phyloP scores from a whole-genome alignment of 108 stramenopile genomes.

The Discostella stelligeroides region DNA sequence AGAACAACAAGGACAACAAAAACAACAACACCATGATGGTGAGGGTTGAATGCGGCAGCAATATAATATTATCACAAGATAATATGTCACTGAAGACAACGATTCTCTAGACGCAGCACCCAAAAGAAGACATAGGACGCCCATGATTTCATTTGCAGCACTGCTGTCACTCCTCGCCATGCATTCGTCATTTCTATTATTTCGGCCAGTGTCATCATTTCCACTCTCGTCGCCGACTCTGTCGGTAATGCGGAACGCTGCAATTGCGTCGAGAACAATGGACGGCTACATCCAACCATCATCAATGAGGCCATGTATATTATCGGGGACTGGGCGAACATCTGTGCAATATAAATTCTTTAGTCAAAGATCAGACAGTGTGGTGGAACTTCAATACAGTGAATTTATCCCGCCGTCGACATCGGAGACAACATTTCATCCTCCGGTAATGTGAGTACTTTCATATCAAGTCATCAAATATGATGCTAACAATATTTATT shows the following conservation, averaged over 20 bases:
- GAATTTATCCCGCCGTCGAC: conserved; percentile 36
- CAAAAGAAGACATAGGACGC: too few relatives aligned
- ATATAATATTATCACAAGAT: too few relatives aligned
- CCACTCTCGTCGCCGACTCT: background rate
- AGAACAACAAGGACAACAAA: too few relatives aligned
- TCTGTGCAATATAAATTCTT: background rate
- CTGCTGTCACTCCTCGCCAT: background rate
- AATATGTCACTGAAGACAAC: too few relatives aligned
- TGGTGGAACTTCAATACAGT: conserved; percentile 42
- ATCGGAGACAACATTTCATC: conserved; percentile 11
- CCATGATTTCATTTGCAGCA: background rate
- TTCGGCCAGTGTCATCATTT: background rate
- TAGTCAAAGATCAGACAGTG: conserved; percentile 7
- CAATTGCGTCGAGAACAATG: background rate
- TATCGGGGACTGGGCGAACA: background rate
- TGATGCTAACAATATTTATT: background rate
- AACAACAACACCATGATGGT: too few relatives aligned
- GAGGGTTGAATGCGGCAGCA: too few relatives aligned
- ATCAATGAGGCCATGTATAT: too few relatives aligned
- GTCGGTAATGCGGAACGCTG: background rate
- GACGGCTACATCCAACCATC: background rate
- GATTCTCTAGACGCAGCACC: too few relatives aligned
- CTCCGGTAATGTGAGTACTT: conserved; percentile 38
- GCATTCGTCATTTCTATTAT: background rate
- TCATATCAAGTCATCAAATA: background rate